Evolutionary conservation across 2,329 filamentous ascomycete species (phyloP).

Genomic region (Aureobasidium sp.): DNA sequence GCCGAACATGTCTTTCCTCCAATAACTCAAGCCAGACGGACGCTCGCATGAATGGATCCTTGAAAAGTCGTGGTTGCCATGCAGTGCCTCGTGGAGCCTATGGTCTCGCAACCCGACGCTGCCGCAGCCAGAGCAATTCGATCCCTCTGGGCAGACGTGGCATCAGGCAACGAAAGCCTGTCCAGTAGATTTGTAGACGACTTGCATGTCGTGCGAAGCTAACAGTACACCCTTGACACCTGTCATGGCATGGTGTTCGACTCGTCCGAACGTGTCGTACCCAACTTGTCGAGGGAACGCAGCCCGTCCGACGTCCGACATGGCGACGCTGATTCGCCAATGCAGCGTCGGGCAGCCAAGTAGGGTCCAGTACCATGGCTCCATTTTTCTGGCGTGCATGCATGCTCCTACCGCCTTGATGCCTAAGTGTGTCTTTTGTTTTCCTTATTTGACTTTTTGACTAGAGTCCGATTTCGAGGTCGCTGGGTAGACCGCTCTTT

Average conservation of each 20-base stretch:
- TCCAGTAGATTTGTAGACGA: background rate
- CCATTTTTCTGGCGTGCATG: conserved; percentile 3
- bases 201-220: conserved; percentile 8
- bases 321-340: conserved; percentile 5
- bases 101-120: background rate
- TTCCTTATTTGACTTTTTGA: background rate
- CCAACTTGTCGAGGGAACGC: background rate
- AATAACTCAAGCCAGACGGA: background rate
- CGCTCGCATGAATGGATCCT: conserved; percentile 3
- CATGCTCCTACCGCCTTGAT: conserved; percentile 1
- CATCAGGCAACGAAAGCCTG: background rate
- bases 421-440: conserved; percentile 2
- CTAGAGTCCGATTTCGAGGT: conserved; percentile 1
- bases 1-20: background rate
- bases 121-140: background rate
- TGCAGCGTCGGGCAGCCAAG: conserved; percentile 11
- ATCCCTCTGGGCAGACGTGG: background rate
- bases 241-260: conserved; percentile 4
- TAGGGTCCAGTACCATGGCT: conserved; percentile 8
- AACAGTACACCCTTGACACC: conserved; percentile 5
- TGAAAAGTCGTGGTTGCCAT: conserved; percentile 8
- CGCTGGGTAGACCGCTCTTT: conserved; percentile 5
- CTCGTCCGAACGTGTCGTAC: background rate
- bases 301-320: conserved; percentile 6
- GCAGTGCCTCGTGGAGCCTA: conserved; percentile 6